These are phyloP conservation scores for Thuidium tamariscinum DNA, from an alignment of 225 moss, liverwort and hornwort species.

Conservation along the genomic window DNA sequence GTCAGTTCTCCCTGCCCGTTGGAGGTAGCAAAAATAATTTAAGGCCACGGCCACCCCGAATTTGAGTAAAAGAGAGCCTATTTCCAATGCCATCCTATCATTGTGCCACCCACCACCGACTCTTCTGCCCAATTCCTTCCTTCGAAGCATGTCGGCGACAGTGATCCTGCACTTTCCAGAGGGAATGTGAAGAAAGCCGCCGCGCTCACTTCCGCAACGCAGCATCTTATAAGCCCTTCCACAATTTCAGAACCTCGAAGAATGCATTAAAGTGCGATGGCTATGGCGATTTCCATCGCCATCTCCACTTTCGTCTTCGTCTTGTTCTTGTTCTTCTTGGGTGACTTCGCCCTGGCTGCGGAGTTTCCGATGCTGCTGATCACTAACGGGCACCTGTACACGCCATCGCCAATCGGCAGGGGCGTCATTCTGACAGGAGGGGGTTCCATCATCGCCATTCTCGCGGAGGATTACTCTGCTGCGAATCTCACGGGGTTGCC, in stretches of 20 bases:
- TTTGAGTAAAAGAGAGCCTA: neutral
- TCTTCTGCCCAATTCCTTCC: neutral
- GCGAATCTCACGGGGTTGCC: slow-evolving; percentile 52
- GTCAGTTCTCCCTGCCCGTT: too few species aligned
- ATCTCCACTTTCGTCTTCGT: neutral
- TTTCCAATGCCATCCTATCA: neutral
- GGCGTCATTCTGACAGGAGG: slow-evolving; percentile 48
- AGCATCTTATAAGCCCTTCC: neutral
- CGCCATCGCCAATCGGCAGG: slow-evolving; percentile 38
- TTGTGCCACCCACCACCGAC: neutral
- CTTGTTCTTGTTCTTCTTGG: neutral
- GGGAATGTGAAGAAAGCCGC: neutral
- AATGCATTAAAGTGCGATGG: neutral
- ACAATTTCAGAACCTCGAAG: neutral
- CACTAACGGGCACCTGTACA: slow-evolving; percentile 56
- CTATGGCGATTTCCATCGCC: neutral
- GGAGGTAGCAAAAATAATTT: neutral
- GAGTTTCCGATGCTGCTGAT: slow-evolving; percentile 46
- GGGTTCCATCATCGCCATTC: slow-evolving; percentile 34
- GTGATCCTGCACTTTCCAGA: neutral
- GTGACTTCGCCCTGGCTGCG: neutral
- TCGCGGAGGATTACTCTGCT: slow-evolving; percentile 41
- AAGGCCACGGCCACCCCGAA: too few species aligned
- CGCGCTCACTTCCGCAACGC: neutral
- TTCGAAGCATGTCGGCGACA: neutral